Conservation (phyloP, 169 alveolate genomes). For the Eimeria maxima region DNA sequence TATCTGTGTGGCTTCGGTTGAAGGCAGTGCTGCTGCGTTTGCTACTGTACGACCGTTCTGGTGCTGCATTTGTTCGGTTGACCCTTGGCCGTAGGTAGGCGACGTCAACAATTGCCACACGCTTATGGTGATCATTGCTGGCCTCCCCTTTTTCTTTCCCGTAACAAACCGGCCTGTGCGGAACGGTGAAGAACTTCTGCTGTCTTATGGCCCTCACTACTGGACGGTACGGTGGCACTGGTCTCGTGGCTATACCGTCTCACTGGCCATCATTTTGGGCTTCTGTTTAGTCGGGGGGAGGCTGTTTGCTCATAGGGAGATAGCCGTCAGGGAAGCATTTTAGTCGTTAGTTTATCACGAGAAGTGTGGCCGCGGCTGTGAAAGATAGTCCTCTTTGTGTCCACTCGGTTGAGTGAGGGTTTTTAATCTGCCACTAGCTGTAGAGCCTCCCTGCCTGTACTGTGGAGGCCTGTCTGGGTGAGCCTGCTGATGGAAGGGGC, state of each 20-base stretch:
- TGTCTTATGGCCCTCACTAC: slow-evolving; percentile 56
- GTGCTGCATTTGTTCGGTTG: background rate
- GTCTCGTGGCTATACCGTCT: background rate
- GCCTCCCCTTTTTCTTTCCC: slow-evolving; percentile 62
- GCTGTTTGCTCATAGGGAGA: background rate
- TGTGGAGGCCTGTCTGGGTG: background rate
- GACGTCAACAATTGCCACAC: slow-evolving; percentile 59
- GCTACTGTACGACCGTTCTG: background rate
- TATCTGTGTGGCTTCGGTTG: background rate
- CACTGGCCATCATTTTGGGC: background rate
- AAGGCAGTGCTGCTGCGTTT: background rate
- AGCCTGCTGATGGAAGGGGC: background rate
- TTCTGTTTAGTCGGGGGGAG: background rate
- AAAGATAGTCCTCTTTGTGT: too few relatives aligned
- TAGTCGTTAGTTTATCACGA: too few relatives aligned
- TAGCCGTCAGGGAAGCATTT: too few relatives aligned
- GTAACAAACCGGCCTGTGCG: slow-evolving; percentile 27
- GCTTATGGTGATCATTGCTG: slow-evolving; percentile 44
- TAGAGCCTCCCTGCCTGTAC: too few relatives aligned
- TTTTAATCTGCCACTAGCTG: too few relatives aligned
- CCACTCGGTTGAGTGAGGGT: too few relatives aligned
- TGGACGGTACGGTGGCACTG: slow-evolving; percentile 34
- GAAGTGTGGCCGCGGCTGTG: too few relatives aligned
- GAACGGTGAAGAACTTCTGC: slow-evolving; percentile 59
- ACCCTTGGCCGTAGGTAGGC: background rate